phyloP scores from a whole-genome alignment of 805 yeast genomes.

The Starmera amethionina region DNA sequence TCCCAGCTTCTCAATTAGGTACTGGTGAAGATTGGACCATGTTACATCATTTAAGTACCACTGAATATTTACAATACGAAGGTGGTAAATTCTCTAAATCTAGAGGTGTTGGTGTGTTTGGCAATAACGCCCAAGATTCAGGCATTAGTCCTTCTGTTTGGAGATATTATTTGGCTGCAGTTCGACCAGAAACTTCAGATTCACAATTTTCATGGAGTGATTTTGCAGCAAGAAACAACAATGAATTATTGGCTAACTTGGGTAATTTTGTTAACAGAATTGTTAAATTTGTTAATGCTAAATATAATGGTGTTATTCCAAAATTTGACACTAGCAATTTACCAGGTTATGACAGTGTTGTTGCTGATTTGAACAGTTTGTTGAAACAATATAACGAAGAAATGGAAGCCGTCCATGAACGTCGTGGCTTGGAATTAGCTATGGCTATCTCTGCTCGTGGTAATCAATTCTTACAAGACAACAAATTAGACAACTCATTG shows the following conservation, averaged over 20 bases:
- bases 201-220: conserved; percentile 97
- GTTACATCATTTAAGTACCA: conserved; percentile 83
- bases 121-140: conserved; percentile 92
- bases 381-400: conserved; percentile 53
- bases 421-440: conserved; percentile 85
- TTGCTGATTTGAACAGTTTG: conserved; percentile 51
- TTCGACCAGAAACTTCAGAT: conserved; percentile 93
- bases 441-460: conserved; percentile 91
- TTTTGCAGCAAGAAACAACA: conserved; percentile 87
- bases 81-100: conserved; percentile 97
- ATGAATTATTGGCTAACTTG: conserved; percentile 87
- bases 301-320: conserved; percentile 88
- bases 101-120: conserved; percentile 97
- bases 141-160: conserved; percentile 90
- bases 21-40: conserved; percentile 84
- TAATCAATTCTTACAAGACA: conserved; percentile 91
- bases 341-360: conserved; percentile 35
- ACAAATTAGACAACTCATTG: conserved; percentile 83
- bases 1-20: conserved; percentile 90
- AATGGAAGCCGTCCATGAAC: conserved; percentile 71
- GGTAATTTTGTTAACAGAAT: conserved; percentile 96
- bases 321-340: conserved; percentile 39
- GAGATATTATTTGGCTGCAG: conserved; percentile 90
- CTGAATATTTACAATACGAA: conserved; percentile 95
- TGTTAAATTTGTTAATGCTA: conserved; percentile 81